phyloP scores from a whole-genome alignment of 352 stramenopile genomes.

The Phytopythium litorale region DNA sequence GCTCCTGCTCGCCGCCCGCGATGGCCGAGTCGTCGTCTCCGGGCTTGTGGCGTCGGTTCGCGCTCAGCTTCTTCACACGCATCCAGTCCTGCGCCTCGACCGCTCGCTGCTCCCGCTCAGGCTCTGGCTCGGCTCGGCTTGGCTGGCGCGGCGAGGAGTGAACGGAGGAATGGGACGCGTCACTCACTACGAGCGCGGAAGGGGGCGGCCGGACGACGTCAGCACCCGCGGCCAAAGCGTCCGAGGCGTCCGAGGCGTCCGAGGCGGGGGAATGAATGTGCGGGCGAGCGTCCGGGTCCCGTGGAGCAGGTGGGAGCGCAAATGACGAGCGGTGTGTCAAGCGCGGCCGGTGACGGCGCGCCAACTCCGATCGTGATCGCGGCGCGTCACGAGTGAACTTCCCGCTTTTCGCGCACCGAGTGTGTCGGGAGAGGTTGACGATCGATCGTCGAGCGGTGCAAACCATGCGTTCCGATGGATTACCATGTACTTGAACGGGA shows the following conservation, averaged over 20 bases:
- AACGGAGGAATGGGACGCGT: background rate
- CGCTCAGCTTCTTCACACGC: slow-evolving; percentile 78
- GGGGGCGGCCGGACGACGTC: background rate
- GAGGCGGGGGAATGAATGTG: too few species aligned
- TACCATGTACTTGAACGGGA: background rate
- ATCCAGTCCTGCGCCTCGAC: slow-evolving; percentile 21
- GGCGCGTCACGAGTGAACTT: slow-evolving; percentile 8
- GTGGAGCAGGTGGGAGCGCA: slow-evolving; percentile 11
- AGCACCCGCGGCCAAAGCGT: slow-evolving; percentile 12
- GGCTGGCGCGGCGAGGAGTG: too few species aligned
- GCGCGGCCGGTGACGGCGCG: background rate
- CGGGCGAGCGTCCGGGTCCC: background rate
- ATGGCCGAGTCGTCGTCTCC: slow-evolving; percentile 48
- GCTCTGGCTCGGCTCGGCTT: background rate
- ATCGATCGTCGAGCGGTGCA: fast-evolving
- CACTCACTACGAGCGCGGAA: background rate
- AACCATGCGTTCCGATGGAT: slow-evolving; percentile 2
- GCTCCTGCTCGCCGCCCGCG: slow-evolving; percentile 21
- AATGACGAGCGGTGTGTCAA: slow-evolving; percentile 10
- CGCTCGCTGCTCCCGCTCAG: background rate
- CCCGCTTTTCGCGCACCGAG: background rate
- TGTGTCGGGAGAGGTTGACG: background rate
- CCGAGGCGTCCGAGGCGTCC: too few species aligned
- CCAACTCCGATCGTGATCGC: slow-evolving; percentile 12
- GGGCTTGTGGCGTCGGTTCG: slow-evolving; percentile 56